Evolutionary conservation across 805 yeast genomes (phyloP), one percentile per base, ranked within the genome.

Genomic region (Candida ficus): DNA sequence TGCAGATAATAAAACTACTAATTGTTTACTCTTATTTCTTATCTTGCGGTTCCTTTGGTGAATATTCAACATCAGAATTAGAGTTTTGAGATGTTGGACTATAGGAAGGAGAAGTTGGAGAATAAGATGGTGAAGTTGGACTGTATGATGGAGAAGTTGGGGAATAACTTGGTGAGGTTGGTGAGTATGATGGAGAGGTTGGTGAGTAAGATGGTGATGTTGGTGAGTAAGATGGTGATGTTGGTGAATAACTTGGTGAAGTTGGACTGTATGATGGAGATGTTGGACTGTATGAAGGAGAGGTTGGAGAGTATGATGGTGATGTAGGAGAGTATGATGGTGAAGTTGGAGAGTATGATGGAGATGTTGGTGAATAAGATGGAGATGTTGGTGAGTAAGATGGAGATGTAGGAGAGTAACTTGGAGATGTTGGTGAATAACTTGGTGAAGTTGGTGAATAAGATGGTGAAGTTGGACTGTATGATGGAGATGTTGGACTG

Each of bases 401-500:
- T 50, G 93, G 91, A 6, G 86, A 78, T 1, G 93, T 87, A 39
- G 96, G 96, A 2, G 83, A 72, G 63, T 88, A 81, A 4, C 66
- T 51, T 57, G 89, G 88, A 1, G 83, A 76, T 0, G 87, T 78
- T 42, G 88, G 88, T 0, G 78, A 68, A 50, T 80, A 73, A 12
- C 55, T 48, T 37, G 71, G 70, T 2, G 70, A 64, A 0, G 71
- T 67, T 35, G 81, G 81, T 1, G 70, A 61, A 49, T 76, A 76
- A 4, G 63, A 48, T 87, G 95, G 95, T 0, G 90, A 80, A 0
- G 95, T 84, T 47, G 95, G 95, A 0, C 83, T 73, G 48, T 80
- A 37, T 7, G 63, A 53, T 47, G 89, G 89, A 2, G 83, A 75
- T 0, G 85, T 79, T 40, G 86, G 84, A 0, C 64, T 62, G 49